phyloP scores from a whole-genome alignment of 257 asterid species.

The Dorcoceras hygrometricum region DNA sequence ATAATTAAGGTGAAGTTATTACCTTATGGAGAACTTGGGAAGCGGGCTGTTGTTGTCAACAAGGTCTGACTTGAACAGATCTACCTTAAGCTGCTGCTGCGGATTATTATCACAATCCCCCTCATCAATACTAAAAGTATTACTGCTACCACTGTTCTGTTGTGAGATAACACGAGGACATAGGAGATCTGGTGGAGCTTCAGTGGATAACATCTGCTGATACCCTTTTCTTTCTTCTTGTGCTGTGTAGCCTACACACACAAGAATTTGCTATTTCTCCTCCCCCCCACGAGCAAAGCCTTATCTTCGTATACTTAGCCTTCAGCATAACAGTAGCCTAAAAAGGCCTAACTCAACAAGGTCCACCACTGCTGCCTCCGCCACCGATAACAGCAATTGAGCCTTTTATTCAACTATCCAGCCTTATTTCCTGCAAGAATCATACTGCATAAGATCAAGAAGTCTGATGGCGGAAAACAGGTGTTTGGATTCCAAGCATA shows the following conservation, averaged over 20 bases:
- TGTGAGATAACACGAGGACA: conserved; percentile 51
- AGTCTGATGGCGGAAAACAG: conserved; percentile 14
- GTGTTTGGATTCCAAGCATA: conserved; percentile 10
- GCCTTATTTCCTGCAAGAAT: conserved; percentile 34
- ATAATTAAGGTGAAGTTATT: conserved; percentile 17
- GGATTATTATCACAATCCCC: conserved; percentile 42
- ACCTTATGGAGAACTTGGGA: conserved; percentile 90
- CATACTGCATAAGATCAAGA: conserved; percentile 31
- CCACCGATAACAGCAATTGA: conserved; percentile 37
- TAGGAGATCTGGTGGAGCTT: conserved; percentile 77
- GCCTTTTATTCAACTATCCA: conserved; percentile 33
- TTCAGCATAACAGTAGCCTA: conserved; percentile 75
- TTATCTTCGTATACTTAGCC: conserved; percentile 40
- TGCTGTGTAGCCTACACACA: conserved; percentile 80
- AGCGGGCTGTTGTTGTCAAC: conserved; percentile 45
- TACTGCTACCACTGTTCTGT: conserved; percentile 34
- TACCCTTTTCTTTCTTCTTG: conserved; percentile 57
- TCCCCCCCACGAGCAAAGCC: conserved; percentile 28
- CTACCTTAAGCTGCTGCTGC: conserved; percentile 43
- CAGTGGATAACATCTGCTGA: conserved; percentile 97
- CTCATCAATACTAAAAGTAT: conserved; percentile 36
- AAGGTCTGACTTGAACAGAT: conserved; percentile 65
- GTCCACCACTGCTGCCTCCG: conserved; percentile 32
- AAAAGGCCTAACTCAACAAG: conserved; percentile 27
- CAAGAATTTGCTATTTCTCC: conserved; percentile 51